These are phyloP conservation scores for Datura wrightii DNA, from an alignment of 257 asterid species.

Conservation along the genomic window DNA sequence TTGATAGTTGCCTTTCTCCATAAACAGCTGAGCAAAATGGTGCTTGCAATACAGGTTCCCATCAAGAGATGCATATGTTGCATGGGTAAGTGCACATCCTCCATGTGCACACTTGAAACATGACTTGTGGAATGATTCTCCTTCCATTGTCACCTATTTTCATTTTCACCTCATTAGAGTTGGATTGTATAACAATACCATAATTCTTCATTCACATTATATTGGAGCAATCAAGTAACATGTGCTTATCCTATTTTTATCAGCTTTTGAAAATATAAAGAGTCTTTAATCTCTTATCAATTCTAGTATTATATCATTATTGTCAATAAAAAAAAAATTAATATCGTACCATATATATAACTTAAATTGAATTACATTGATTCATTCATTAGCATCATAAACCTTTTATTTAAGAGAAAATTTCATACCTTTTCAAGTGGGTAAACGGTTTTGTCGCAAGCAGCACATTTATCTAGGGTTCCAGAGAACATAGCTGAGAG, in stretches of 20 bases:
- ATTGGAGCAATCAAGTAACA: too few species aligned
- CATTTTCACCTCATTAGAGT: too few species aligned
- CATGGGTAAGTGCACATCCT: slow-evolving; percentile 54
- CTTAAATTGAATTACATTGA: not conserved
- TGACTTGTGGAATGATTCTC: slow-evolving; percentile 55
- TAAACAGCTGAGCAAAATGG: slow-evolving; percentile 56
- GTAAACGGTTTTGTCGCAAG: slow-evolving; percentile 78
- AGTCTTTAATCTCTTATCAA: too few species aligned
- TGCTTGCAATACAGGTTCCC: slow-evolving; percentile 57
- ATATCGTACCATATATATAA: too few species aligned
- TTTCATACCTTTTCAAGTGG: slow-evolving; percentile 72
- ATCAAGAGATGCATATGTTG: slow-evolving; percentile 53
- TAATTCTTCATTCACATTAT: too few species aligned
- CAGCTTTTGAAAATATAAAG: too few species aligned
- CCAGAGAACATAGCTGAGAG: slow-evolving; percentile 77
- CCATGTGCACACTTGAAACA: slow-evolving; percentile 62
- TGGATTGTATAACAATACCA: too few species aligned
- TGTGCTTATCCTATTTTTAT: too few species aligned
- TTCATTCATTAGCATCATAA: not conserved
- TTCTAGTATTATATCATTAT: too few species aligned
- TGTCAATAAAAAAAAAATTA: too few species aligned
- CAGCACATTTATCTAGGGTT: slow-evolving; percentile 78
- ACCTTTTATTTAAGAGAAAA: not conserved
- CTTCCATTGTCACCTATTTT: slow-evolving; percentile 49
- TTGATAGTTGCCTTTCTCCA: slow-evolving; percentile 61